Evolutionary conservation across 208 protist species (phyloP).

Genomic region (Acanthamoeba lenticulata): DNA sequence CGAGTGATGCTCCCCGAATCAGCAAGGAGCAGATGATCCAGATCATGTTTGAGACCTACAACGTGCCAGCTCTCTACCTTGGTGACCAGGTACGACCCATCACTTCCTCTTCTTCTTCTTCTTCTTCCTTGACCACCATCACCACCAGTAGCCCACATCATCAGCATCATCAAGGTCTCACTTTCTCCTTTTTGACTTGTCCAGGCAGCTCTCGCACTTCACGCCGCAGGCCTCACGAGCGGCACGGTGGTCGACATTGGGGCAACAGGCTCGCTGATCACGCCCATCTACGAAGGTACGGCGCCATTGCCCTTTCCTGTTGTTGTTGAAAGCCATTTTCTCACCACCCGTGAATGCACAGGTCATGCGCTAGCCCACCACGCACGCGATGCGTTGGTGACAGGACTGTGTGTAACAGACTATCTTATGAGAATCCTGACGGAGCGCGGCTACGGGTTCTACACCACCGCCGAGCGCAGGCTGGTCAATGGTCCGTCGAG

Average conservation of each 20-base stretch:
- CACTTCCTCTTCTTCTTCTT: not conserved
- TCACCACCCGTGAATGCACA: not conserved
- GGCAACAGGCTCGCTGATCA: not conserved
- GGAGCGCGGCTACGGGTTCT: conserved; percentile 91
- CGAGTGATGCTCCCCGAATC: conserved; percentile 78
- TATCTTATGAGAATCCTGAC: conserved; percentile 78
- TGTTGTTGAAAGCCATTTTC: not conserved
- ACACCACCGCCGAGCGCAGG: conserved; percentile 95
- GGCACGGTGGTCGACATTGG: not conserved
- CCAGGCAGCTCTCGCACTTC: not conserved
- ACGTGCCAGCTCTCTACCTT: conserved; percentile 74
- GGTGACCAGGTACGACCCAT: not conserved
- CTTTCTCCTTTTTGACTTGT: not conserved
- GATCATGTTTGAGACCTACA: conserved; percentile 87
- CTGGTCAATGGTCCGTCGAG: conserved; percentile 91
- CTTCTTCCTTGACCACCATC: not conserved
- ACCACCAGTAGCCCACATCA: not conserved
- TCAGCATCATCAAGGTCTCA: not conserved
- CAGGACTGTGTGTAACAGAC: conserved; percentile 84
- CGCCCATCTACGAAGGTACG: not conserved
- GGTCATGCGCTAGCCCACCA: not conserved
- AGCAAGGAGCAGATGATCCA: conserved; percentile 90
- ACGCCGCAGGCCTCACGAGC: not conserved
- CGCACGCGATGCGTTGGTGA: not conserved
- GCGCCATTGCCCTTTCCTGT: too few relatives aligned